These are phyloP conservation scores for Daldinia grandis DNA, from an alignment of 495 filamentous ascomycete genomes.

Conservation along the genomic window DNA sequence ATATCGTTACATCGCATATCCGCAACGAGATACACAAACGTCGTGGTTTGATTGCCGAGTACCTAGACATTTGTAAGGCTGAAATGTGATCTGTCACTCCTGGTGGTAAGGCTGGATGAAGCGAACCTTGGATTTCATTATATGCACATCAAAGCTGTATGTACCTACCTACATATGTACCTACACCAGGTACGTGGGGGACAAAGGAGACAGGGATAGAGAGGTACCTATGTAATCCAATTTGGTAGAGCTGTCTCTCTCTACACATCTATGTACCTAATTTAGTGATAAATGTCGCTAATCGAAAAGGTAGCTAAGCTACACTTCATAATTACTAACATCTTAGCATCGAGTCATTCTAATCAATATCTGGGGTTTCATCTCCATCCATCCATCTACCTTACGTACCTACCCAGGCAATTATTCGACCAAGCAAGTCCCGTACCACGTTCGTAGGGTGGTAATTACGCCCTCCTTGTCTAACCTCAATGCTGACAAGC, in stretches of 20 bases:
- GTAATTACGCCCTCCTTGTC: slow-evolving; percentile 2
- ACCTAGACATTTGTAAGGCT: not conserved
- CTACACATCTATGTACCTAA: too few relatives aligned
- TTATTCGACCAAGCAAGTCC: not conserved
- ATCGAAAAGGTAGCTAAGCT: slow-evolving; percentile 15
- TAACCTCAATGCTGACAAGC: slow-evolving; percentile 13
- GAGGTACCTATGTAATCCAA: too few relatives aligned
- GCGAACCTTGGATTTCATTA: not conserved
- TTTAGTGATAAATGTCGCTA: slow-evolving; percentile 23
- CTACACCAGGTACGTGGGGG: not conserved
- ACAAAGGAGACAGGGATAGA: slow-evolving; percentile 6
- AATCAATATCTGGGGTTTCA: not conserved
- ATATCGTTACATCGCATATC: not conserved
- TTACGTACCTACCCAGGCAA: not conserved
- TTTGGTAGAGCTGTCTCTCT: slow-evolving; percentile 11
- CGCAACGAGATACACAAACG: not conserved
- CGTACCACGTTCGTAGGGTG: slow-evolving; percentile 1
- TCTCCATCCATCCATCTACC: not conserved
- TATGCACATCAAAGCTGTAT: not conserved
- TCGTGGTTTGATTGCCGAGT: not conserved
- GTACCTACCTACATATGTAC: too few relatives aligned
- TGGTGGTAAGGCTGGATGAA: slow-evolving; percentile 4
- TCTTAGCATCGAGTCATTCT: slow-evolving; percentile 5
- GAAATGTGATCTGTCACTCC: not conserved
- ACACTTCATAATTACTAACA: slow-evolving; percentile 6